Conservation (phyloP, 176 grass and related monocot genomes). For the Pharus latifolius region DNA sequence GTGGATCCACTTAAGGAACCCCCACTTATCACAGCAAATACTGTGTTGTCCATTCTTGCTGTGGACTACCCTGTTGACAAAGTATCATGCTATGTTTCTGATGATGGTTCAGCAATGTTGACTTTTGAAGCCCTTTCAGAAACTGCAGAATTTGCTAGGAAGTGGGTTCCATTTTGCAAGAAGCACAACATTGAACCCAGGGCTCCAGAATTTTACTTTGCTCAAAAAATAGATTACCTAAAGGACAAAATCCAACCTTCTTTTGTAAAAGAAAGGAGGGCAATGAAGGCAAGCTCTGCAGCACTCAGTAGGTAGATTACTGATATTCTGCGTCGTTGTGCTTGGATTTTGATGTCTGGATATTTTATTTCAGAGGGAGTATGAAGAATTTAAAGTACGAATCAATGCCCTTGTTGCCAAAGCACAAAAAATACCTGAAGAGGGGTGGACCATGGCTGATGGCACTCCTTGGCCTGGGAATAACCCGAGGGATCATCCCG, state of each 20-base stretch:
- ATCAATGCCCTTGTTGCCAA: constrained; percentile 96
- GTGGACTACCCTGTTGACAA: constrained; percentile 94
- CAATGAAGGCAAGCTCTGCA: constrained; percentile 78
- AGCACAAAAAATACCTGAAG: constrained; percentile 90
- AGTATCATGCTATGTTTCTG: constrained; percentile 97
- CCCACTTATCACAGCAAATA: constrained; percentile 81
- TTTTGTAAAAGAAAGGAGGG: constrained; percentile 87
- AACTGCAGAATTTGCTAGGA: constrained; percentile 84
- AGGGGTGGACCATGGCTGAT: constrained; percentile 95
- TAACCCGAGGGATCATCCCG: constrained; percentile 84
- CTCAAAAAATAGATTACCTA: constrained; percentile 94
- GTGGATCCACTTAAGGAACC: constrained; percentile 90
- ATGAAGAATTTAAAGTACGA: constrained; percentile 86
- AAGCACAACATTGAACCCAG: constrained; percentile 82
- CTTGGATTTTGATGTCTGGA: background rate
- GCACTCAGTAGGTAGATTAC: background rate
- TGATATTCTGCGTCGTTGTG: background rate
- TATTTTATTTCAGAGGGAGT: constrained; percentile 66
- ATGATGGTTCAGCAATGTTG: constrained; percentile 92
- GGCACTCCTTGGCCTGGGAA: constrained; percentile 95
- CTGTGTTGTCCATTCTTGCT: constrained; percentile 77
- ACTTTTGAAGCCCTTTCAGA: constrained; percentile 84
- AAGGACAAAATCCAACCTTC: constrained; percentile 91
- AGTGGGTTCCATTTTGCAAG: constrained; percentile 97
- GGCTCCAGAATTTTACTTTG: constrained; percentile 96